A percentile compares a stretch with the other conserved stretches of the same genome.
Conservation (phyloP, 139 green algal genomes). For the Closterium sp. region DNA sequence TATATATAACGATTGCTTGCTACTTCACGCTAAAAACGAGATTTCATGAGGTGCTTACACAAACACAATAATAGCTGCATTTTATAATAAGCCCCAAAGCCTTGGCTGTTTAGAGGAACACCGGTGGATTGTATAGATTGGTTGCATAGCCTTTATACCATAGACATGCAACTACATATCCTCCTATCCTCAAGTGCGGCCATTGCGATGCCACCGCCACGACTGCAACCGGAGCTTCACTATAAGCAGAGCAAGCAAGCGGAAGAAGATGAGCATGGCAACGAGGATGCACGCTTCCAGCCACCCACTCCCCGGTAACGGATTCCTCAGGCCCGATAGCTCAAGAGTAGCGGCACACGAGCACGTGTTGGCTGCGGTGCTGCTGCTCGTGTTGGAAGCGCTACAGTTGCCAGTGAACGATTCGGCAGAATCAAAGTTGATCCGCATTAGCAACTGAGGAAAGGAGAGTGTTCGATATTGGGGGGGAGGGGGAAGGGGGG, state of each 20-base stretch:
- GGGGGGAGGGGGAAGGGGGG: background rate
- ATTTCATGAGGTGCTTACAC: no score
- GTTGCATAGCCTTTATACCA: background rate
- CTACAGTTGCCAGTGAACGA: background rate
- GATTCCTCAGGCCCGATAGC: background rate
- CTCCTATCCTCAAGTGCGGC: background rate
- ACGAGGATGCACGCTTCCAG: background rate
- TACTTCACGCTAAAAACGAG: no score
- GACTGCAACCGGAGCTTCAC: background rate
- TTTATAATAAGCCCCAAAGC: no score
- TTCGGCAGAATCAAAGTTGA: background rate
- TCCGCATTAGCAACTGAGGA: background rate
- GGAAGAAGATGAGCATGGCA: background rate
- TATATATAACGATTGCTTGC: no score
- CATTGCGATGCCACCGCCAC: background rate
- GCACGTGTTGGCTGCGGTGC: background rate
- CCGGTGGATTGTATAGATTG: no score
- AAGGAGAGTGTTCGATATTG: background rate
- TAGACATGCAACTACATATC: background rate
- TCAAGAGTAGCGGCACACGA: background rate
- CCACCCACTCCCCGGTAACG: background rate
- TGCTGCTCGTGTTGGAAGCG: background rate
- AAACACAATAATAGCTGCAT: no score
- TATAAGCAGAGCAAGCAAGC: conserved; percentile 2
- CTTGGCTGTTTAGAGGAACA: no score